phyloP scores from a whole-genome alignment of 2,329 filamentous ascomycete species.

The Cryphonectria radicalis region DNA sequence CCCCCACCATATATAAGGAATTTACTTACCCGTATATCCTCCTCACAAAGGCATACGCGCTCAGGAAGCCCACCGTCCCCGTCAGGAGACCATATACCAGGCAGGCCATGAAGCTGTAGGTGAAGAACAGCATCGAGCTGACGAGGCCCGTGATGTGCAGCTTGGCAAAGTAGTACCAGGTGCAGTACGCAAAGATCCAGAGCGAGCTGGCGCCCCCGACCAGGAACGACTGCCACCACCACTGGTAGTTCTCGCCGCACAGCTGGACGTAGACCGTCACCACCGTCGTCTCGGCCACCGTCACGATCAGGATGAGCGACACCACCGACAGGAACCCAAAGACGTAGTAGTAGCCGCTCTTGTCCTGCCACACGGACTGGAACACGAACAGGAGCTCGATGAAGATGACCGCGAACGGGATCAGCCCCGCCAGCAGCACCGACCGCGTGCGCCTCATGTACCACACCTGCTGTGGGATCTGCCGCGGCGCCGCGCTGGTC shows the following conservation, averaged over 20 bases:
- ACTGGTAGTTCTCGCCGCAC: slow-evolving; percentile 84
- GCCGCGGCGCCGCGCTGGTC: slow-evolving; percentile 71
- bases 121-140: slow-evolving; percentile 81
- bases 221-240: slow-evolving; percentile 91
- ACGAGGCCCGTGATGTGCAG: slow-evolving; percentile 81
- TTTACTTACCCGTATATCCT: slow-evolving; percentile 76
- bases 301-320: slow-evolving; percentile 71
- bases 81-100: slow-evolving; percentile 79
- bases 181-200: slow-evolving; percentile 83
- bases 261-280: slow-evolving; percentile 83
- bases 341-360: slow-evolving; percentile 89
- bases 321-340: slow-evolving; percentile 85
- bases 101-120: slow-evolving; percentile 82
- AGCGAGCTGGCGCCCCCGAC: slow-evolving; percentile 75
- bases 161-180: slow-evolving; percentile 83
- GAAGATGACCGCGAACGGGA: slow-evolving; percentile 86
- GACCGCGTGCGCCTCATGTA: slow-evolving; percentile 68
- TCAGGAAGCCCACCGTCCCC: slow-evolving; percentile 83
- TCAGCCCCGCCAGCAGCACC: slow-evolving; percentile 72
- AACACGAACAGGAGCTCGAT: slow-evolving; percentile 88
- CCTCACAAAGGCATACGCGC: slow-evolving; percentile 81
- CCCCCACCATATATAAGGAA: too few relatives aligned
- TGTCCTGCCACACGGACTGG: slow-evolving; percentile 87
- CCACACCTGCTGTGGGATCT: slow-evolving; percentile 77
- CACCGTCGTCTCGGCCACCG: slow-evolving; percentile 81